Base-by-base conservation (phyloP, 2,329 filamentous ascomycete species). In the Alternaria novae-zelandiae region DNA sequence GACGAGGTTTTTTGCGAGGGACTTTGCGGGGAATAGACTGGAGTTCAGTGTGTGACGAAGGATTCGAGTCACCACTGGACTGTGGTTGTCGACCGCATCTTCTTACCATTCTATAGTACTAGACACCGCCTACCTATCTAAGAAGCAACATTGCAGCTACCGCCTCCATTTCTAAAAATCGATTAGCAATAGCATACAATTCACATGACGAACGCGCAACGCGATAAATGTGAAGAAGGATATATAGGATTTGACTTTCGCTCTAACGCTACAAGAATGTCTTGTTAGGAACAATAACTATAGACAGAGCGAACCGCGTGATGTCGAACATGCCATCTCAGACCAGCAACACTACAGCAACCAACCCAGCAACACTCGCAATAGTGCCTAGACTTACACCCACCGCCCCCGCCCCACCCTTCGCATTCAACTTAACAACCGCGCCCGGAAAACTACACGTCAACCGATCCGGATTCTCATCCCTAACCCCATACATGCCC, bases 1-100 rank as follows among this genome's bases (percentile, higher is more conserved):
- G 0, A 81, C 78, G 36, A 81, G 88, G 13, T 90, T 90, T 74
- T 90, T 90, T 74, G 87, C 86, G 1, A 82, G 80, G 54, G 80
- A 82, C 63, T 82, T 74, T 66, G 80, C 80, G 23, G 79, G 80
- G 1, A 82, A 82, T 28, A 70, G 80, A 47, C 57, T 82, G 7
- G 80, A 82, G 63, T 82, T 82, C 36, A 81, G 70, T 56, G 21
- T 82, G 28, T 81, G 44, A 65, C 3, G 7, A 26, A 12, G 41
- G 23, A 25, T n/a, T n/a, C n/a, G n/a, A n/a, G n/a, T n/a, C n/a
- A n/a, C n/a, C n/a, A n/a, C n/a, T n/a, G n/a, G n/a, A n/a, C n/a
- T n/a, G n/a, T n/a, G n/a, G n/a, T n/a, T n/a, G n/a, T n/a, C n/a
- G n/a, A n/a, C n/a, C n/a, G n/a, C n/a, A n/a, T n/a, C n/a, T n/a